Base-by-base conservation (phyloP, 495 filamentous ascomycete genomes). In the Penicillium manginii region DNA sequence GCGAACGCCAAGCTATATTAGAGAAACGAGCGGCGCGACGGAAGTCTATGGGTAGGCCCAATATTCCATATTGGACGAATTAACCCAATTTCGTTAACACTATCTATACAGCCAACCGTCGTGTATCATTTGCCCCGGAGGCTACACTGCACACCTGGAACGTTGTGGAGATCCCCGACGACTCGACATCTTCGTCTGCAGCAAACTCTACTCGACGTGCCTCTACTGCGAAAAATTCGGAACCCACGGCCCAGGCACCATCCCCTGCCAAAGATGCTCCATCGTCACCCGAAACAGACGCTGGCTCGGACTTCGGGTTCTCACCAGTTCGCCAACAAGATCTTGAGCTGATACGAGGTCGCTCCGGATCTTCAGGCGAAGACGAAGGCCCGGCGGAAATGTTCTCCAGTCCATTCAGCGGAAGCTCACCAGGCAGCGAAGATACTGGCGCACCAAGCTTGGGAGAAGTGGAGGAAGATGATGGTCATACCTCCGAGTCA, bases 141-240 rank as follows among this genome's bases (percentile, higher is more conserved):
- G 94, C 94, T 14, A 99, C 94, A 9, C 78, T 99, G 32, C 94
- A 99, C 69, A 99, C 94, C 3, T 99, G 96, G 86, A 92, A 97
- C 67, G 93, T 97, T 52, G 84, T 96, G 3, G 93, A 98, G 63
- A 88, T 93, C 54, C 84, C 87, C 58, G 91, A 91, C 58, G 92
- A 96, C 66, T 90, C 89, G 32, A 96, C 91, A 0, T 90, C 89
- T 14, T 96, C 92, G 4, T 92, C 90, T 32, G 83, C 91, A 9
- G 84, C 90, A 0, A 87, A 87, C 53, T 83, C 82, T 5, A 89
- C 90, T 18, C 79, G 91, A 61, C 82, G 90, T 55, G 83, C 86
- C 45, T 93, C 90, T 2, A 85, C 83, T 18, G 65, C 84, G 42
- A 70, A 84, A 7, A 78, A 79, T 21, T 60, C 81, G 4, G 73